A percentile compares a stretch with the other conserved stretches of the same genome.
Evolutionary conservation across 2,329 filamentous ascomycete genomes (phyloP).

Genomic region (Fusarium algeriense): DNA sequence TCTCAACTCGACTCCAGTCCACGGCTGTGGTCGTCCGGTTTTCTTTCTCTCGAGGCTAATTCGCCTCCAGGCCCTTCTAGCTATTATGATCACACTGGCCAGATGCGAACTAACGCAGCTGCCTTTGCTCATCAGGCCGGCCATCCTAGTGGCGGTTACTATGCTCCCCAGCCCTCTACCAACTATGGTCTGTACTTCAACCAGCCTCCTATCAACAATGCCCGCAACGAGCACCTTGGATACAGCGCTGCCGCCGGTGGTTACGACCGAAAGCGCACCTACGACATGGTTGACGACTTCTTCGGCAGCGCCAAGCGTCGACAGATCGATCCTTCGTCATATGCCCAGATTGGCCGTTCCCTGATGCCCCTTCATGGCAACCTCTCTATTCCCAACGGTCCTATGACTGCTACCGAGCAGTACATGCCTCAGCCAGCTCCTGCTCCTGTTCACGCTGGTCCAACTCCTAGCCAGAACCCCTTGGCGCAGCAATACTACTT

Average conservation of each 20-base stretch:
- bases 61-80: constrained; percentile 62
- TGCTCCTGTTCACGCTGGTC: constrained; percentile 65
- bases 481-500: constrained; percentile 83
- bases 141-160: constrained; percentile 66
- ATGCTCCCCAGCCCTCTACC: constrained; percentile 66
- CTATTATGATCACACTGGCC: constrained; percentile 75
- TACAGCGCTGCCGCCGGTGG: constrained; percentile 66
- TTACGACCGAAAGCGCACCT: constrained; percentile 85
- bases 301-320: constrained; percentile 93
- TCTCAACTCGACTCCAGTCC: constrained; percentile 41
- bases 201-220: constrained; percentile 66
- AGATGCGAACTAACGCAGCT: constrained; percentile 69
- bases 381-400: constrained; percentile 70
- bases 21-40: constrained; percentile 29
- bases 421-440: constrained; percentile 63
- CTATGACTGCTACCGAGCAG: constrained; percentile 61
- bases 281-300: constrained; percentile 92
- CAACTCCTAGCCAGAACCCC: constrained; percentile 68
- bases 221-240: constrained; percentile 72
- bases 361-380: constrained; percentile 84
- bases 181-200: constrained; percentile 85
- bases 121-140: constrained; percentile 69
- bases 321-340: constrained; percentile 89
- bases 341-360: constrained; percentile 89
- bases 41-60: constrained; percentile 58